Evolutionary conservation across 306 rosid genomes (phyloP), one percentile per base, ranked within the genome.

Genomic region (Elaeagnus macrophylla): DNA sequence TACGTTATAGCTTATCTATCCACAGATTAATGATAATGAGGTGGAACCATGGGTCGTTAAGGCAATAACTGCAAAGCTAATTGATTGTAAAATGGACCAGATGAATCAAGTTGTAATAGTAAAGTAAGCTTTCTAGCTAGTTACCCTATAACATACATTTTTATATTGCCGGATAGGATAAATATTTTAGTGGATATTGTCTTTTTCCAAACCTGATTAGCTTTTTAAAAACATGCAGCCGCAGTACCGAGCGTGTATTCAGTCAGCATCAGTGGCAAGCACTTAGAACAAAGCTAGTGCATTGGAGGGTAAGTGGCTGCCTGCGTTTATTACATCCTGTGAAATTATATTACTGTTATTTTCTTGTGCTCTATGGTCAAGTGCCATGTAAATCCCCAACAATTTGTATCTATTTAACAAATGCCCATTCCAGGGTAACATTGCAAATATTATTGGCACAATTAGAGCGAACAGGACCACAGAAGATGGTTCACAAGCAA

Each of bases 31-130:
- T 51, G 96, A 87, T 32, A 89, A 87, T 6, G 90, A 77, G 74
- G 96, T 84, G 25, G 96, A 93, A 61, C 58, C 55, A 10, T 82
- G 95, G 96, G 89, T 93, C 59, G 87, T 87, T 45, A 93, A 76
- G 81, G 95, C 88, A 55, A 84, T 93, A 61, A 79, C 94, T 19
- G 79, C 93, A 4, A 87, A 82, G 80, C 72, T 93, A 63, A 64
- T 87, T 43, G 87, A 87, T 78, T 84, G 99, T 68, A 87, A 87
- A 84, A 78, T 93, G 80, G 95, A 93, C 69, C 96, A 87, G 77
- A 84, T 87, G 99, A 93, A 93, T 72, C 77, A 84, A 77, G 77
- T 87, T 56, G 87, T 84, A 37, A 59, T 77, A 66, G 95, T 84
- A 59, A 87, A 84, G 99, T 91, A 62, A 35, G 75, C 37, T 39